A percentile compares a stretch with the other conserved stretches of the same genome.
These are phyloP conservation scores for Ulota crispa DNA, from an alignment of 225 moss, liverwort and hornwort species.

Conservation along the genomic window DNA sequence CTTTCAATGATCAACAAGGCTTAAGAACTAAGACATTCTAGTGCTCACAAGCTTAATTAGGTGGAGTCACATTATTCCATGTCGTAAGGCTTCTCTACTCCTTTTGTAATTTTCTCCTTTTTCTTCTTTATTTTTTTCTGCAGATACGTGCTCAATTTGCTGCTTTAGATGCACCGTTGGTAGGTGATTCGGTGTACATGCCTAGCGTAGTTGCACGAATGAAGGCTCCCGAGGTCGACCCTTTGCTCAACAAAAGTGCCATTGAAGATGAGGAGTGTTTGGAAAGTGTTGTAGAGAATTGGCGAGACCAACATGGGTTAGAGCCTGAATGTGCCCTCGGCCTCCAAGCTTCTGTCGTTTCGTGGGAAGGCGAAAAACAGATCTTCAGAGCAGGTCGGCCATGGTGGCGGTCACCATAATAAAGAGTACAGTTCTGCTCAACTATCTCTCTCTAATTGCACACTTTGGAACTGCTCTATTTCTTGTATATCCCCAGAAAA, in stretches of 20 bases:
- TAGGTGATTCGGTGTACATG: slow-evolving; percentile 93
- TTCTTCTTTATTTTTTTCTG: not conserved
- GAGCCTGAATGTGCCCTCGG: slow-evolving; percentile 68
- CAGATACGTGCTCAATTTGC: slow-evolving; percentile 91
- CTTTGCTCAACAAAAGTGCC: slow-evolving; percentile 36
- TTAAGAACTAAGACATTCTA: not conserved
- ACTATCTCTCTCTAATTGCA: not conserved
- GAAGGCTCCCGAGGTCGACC: slow-evolving; percentile 68
- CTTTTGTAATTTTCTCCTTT: not conserved
- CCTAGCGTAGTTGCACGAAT: slow-evolving; percentile 68
- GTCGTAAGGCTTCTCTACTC: not conserved
- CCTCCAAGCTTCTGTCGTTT: slow-evolving; percentile 60
- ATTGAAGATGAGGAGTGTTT: slow-evolving; percentile 13
- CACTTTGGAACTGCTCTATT: too few relatives aligned
- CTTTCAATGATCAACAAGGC: not conserved
- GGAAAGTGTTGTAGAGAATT: slow-evolving; percentile 29
- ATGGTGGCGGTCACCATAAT: slow-evolving; percentile 47
- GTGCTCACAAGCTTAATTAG: not conserved
- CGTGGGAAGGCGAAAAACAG: slow-evolving; percentile 58
- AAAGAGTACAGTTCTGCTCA: not conserved
- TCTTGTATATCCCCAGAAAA: too few relatives aligned
- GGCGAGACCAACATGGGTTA: slow-evolving; percentile 53
- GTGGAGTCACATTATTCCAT: not conserved
- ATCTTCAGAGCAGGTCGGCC: slow-evolving; percentile 57
- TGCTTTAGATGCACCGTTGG: slow-evolving; percentile 77